phyloP scores from a whole-genome alignment of 805 yeast species.

The Metschnikowia noctiluminum region DNA sequence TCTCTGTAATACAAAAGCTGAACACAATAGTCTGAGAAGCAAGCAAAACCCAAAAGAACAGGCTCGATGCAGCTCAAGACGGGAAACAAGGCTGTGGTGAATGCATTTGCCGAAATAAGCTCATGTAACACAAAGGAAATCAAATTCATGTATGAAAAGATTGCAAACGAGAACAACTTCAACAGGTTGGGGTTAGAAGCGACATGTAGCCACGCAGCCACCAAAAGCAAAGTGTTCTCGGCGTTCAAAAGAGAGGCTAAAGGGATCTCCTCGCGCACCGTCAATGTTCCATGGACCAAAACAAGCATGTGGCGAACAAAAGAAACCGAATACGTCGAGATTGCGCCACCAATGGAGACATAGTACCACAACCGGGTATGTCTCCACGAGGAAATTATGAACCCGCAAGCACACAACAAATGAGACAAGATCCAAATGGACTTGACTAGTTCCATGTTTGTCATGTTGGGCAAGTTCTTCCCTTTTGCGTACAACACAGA shows the following conservation, averaged over 20 bases:
- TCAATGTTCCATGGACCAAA: constrained; percentile 5
- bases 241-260: constrained; percentile 23
- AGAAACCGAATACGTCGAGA: constrained; percentile 15
- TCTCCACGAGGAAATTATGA: constrained; percentile 5
- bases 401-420: constrained; percentile 12
- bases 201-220: constrained; percentile 20
- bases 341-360: constrained; percentile 13
- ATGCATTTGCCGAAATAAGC: constrained; percentile 10
- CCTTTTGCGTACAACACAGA: background rate
- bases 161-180: constrained; percentile 25
- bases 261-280: constrained; percentile 14
- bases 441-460: constrained; percentile 10
- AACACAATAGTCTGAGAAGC: constrained; percentile 14
- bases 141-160: constrained; percentile 30
- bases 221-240: constrained; percentile 29
- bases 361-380: constrained; percentile 8
- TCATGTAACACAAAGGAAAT: constrained; percentile 17
- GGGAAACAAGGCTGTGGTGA: constrained; percentile 14
- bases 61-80: constrained; percentile 16
- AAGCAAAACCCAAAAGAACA: constrained; percentile 13
- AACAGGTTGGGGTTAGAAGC: constrained; percentile 17
- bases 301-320: constrained; percentile 10
- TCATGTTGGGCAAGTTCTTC: constrained; percentile 7
- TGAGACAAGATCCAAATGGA: constrained; percentile 14
- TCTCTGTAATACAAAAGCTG: constrained; percentile 12